Evolutionary conservation across 352 stramenopile genomes (phyloP).

Genomic region (Globisporangium carolinianum): DNA sequence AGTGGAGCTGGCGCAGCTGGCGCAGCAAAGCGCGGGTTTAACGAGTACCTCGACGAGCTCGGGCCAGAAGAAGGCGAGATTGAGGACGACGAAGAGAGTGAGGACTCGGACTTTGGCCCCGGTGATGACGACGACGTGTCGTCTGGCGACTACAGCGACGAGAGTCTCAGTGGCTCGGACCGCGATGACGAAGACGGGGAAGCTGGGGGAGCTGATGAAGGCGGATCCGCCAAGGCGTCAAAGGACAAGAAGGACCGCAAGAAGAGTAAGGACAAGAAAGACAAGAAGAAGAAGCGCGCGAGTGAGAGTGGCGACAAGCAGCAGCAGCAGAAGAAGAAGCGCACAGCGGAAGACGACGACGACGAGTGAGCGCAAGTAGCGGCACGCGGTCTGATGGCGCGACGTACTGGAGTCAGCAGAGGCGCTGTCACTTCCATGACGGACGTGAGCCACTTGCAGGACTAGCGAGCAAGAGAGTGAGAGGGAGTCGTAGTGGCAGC

Average conservation of each 20-base stretch:
- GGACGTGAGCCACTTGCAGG: no score
- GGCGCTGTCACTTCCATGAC: no score
- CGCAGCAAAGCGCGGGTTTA: constrained; percentile 69
- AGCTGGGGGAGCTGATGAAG: constrained; percentile 51
- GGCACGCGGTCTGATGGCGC: no score
- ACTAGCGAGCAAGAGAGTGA: no score
- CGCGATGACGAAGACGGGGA: constrained; percentile 65
- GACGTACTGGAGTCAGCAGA: no score
- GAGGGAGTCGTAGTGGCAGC: no score
- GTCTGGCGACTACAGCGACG: constrained; percentile 80
- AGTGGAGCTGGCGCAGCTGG: constrained; percentile 15
- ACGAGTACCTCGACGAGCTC: constrained; percentile 73
- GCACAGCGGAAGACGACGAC: constrained; percentile 4
- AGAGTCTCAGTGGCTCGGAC: constrained; percentile 72
- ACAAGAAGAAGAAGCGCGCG: constrained; percentile 19
- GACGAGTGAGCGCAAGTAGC: constrained; percentile 3
- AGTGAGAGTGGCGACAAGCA: constrained; percentile 20
- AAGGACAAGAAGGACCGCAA: constrained; percentile 53
- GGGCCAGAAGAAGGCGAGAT: constrained; percentile 84
- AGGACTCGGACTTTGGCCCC: constrained; percentile 92
- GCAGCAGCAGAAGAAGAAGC: constrained; percentile 9
- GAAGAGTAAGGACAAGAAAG: constrained; percentile 55
- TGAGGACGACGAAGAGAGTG: constrained; percentile 82
- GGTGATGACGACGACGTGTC: constrained; percentile 53
- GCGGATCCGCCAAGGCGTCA: constrained; percentile 11